Conservation (phyloP, 148 eudicot genomes). For the Fagopyrum tataricum region DNA sequence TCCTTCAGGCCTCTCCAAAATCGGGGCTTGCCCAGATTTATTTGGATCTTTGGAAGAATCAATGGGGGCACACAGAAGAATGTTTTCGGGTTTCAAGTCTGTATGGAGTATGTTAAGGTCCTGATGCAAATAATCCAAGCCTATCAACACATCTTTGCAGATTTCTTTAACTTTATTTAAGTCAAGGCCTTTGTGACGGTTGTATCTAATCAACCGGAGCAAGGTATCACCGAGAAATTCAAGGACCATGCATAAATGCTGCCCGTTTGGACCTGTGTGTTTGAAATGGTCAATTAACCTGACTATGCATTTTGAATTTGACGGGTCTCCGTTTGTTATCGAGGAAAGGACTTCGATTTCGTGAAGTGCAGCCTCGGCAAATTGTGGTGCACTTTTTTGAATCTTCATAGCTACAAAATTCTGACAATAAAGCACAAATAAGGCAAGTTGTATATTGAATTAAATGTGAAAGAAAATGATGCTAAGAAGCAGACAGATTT, state of each 20-base stretch:
- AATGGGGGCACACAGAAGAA: constrained; percentile 76
- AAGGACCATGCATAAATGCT: constrained; percentile 90
- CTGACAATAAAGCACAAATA: constrained; percentile 24
- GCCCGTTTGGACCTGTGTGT: constrained; percentile 92
- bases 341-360: constrained; percentile 87
- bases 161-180: constrained; percentile 80
- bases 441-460: not conserved
- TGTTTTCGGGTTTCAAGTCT: constrained; percentile 90
- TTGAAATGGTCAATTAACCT: constrained; percentile 82
- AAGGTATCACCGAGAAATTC: constrained; percentile 97
- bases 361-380: constrained; percentile 89
- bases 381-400: constrained; percentile 94
- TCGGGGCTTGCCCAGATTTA: constrained; percentile 60
- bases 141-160: constrained; percentile 78
- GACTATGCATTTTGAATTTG: constrained; percentile 53
- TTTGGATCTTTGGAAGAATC: constrained; percentile 82
- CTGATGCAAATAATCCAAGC: constrained; percentile 85
- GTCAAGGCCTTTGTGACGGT: constrained; percentile 71
- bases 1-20: constrained; percentile 49
- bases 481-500: not conserved
- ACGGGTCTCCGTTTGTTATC: constrained; percentile 61
- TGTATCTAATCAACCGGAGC: constrained; percentile 67
- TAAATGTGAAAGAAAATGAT: not conserved
- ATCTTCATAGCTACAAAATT: constrained; percentile 82
- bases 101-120: constrained; percentile 78